Percentiles rank a stretch among this genome's conserved stretches.
These are phyloP conservation scores for Marasmius oreades DNA, from an alignment of 1,284 basidiomycete species.

Conservation along the genomic window DNA sequence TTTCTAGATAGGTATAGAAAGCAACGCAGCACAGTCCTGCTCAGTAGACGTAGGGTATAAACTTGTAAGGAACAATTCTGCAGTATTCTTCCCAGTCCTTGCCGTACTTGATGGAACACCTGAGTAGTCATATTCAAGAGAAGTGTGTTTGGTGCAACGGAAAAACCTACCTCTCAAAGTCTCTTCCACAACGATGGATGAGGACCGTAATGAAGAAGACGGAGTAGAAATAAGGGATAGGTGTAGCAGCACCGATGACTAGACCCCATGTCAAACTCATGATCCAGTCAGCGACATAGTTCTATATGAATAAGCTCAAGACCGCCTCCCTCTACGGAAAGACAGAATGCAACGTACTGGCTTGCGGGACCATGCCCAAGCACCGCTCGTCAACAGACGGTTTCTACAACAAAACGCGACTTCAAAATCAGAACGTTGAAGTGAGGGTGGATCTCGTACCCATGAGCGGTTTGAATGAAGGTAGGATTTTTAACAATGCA, in stretches of 20 bases:
- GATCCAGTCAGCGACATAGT: conserved; percentile 85
- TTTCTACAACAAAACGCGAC: conserved; percentile 45
- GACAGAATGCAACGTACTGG: conserved; percentile 49
- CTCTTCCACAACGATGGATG: conserved; percentile 82
- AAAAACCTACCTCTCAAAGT: conserved; percentile 77
- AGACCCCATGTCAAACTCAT: conserved; percentile 92
- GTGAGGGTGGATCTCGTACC: conserved; percentile 39
- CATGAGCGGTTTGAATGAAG: conserved; percentile 92
- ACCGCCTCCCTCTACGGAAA: background rate
- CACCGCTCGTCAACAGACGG: conserved; percentile 80
- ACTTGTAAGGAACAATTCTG: conserved; percentile 82
- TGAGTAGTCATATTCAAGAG: conserved; percentile 24
- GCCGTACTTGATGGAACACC: conserved; percentile 90
- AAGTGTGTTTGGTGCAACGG: background rate
- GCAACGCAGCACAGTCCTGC: background rate
- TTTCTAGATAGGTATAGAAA: no score
- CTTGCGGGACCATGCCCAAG: conserved; percentile 90
- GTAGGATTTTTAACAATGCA: conserved; percentile 86
- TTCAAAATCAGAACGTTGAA: conserved; percentile 8
- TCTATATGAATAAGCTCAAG: conserved; percentile 34
- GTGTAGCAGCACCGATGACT: conserved; percentile 76
- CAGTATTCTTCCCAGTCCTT: conserved; percentile 95
- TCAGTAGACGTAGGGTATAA: conserved; percentile 72
- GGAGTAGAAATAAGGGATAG: conserved; percentile 95
- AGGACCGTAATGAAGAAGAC: conserved; percentile 91